Percentiles rank a stretch among this genome's conserved stretches.
phyloP scores from a whole-genome alignment of 768 basidiomycete species.

The Pleurotus tuoliensis region DNA sequence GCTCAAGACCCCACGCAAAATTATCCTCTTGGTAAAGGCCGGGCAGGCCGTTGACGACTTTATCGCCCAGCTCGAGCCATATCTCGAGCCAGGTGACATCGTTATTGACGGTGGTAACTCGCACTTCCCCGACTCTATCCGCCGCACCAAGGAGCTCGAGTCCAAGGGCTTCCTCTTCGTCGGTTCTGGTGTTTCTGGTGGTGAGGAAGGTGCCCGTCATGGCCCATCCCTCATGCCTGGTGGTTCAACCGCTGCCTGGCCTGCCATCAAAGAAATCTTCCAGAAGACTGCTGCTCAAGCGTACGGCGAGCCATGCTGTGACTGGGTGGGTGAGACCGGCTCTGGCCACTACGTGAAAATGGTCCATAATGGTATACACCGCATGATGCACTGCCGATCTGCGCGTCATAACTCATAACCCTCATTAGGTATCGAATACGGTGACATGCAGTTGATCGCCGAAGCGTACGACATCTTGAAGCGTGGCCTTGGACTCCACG shows the following conservation, averaged over 20 bases:
- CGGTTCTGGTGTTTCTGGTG: slow-evolving; percentile 98
- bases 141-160: slow-evolving; percentile 90
- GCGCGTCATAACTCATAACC: neutral
- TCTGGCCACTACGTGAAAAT: slow-evolving; percentile 99
- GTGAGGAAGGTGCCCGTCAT: slow-evolving; percentile 96
- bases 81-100: slow-evolving; percentile 95
- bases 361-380: slow-evolving; percentile 84
- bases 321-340: slow-evolving; percentile 98
- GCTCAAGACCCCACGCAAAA: slow-evolving; percentile 94
- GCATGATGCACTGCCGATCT: slow-evolving; percentile 7
- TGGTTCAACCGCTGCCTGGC: slow-evolving; percentile 93
- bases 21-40: slow-evolving; percentile 98
- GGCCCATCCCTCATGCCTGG: slow-evolving; percentile 99
- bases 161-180: slow-evolving; percentile 94
- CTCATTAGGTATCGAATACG: slow-evolving; percentile 90
- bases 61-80: slow-evolving; percentile 83
- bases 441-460: slow-evolving; percentile 99
- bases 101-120: slow-evolving; percentile 99
- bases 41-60: slow-evolving; percentile 95
- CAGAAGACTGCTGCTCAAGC: slow-evolving; percentile 96
- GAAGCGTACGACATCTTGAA: slow-evolving; percentile 99
- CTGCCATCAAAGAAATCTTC: slow-evolving; percentile 96
- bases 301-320: slow-evolving; percentile 94
- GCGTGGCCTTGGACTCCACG: slow-evolving; percentile 83
- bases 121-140: slow-evolving; percentile 97